A percentile compares a stretch with the other conserved stretches of the same genome.
These are phyloP conservation scores for Mucor irregularis DNA, from an alignment of 371 early-diverging fungal genomes.

Conservation along the genomic window DNA sequence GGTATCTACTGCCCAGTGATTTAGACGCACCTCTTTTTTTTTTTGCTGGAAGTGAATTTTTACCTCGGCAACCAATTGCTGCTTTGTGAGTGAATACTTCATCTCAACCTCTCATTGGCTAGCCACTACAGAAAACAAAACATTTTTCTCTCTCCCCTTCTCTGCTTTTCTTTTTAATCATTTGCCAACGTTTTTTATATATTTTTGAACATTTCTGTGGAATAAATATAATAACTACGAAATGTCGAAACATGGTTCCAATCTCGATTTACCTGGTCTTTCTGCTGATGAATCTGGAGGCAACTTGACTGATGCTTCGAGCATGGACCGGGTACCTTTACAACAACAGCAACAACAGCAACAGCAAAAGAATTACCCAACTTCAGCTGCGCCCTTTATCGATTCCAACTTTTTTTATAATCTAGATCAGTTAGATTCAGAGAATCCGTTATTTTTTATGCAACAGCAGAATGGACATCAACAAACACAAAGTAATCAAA, in stretches of 20 bases:
- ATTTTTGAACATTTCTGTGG: too few relatives aligned
- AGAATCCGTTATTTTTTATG: constrained; percentile 38
- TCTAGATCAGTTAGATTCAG: constrained; percentile 36
- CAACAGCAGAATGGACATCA: constrained; percentile 32
- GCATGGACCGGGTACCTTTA: background rate
- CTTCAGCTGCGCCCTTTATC: constrained; percentile 13
- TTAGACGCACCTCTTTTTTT: too few relatives aligned
- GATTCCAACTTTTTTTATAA: constrained; percentile 41
- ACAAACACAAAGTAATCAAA: constrained; percentile 23
- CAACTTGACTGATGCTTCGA: constrained; percentile 13
- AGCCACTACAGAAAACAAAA: too few relatives aligned
- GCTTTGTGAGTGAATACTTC: too few relatives aligned
- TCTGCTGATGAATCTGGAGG: constrained; percentile 18
- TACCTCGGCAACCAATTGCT: too few relatives aligned
- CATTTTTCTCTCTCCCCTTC: background rate
- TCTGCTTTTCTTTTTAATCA: background rate
- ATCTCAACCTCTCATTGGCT: too few relatives aligned
- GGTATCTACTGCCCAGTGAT: too few relatives aligned
- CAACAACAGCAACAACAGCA: constrained; percentile 13
- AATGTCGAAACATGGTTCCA: constrained; percentile 7
- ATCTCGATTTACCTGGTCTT: constrained; percentile 14
- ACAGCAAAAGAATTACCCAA: constrained; percentile 2
- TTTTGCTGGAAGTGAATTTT: too few relatives aligned
- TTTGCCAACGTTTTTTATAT: too few relatives aligned
- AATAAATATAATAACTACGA: too few relatives aligned